Base-by-base conservation (phyloP, 1,284 basidiomycete genomes). In the Melampsora abietis-canadensis region DNA sequence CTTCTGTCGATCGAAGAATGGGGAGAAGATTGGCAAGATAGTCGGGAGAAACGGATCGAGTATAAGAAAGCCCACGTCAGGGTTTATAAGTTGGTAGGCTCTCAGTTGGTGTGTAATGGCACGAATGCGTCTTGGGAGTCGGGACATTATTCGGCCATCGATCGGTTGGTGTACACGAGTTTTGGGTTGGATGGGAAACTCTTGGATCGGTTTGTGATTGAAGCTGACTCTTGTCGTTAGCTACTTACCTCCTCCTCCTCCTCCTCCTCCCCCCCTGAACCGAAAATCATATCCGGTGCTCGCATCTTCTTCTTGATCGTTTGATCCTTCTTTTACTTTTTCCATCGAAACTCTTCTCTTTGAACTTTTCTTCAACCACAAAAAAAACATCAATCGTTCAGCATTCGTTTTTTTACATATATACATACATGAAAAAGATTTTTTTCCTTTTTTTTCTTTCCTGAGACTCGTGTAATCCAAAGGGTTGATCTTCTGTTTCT, bases 201-300 rank as follows among this genome's bases (percentile, higher is more conserved):
- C 1, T 48, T 72, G n/a, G 69, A 72, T 59, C 46, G 69, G 27
- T 72, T 72, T 44, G 69, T 72, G 30, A 64, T 72, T 44, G 69
- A 72, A 46, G 69, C 69, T n/a, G 19, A 46, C 1, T 64, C 61
- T 48, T 72, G 69, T 59, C 47, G 69, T 44, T 62, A 40, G n/a
- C 2, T 27, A 27, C 27, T 27, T 27, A 27, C 27, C 27, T 2
- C 1, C 27, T 2, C 27, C 27, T 27, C 2, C 2, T 2, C 2
- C 27, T 27, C 2, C 27, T 27, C 62, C 37, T n/a, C 27, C 47
- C 30, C 46, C 51, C 15, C 17, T 70, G 27, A 0, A 24, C 51
- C 68, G n/a, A n/a, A n/a, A n/a, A n/a, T n/a, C n/a, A n/a, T n/a
- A n/a, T n/a, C n/a, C n/a, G n/a, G n/a, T n/a, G n/a, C n/a, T n/a